A percentile compares a stretch with the other conserved stretches of the same genome.
These are phyloP conservation scores for Aureobasidium sp. DNA, from an alignment of 2,329 filamentous ascomycete species.

Conservation along the genomic window DNA sequence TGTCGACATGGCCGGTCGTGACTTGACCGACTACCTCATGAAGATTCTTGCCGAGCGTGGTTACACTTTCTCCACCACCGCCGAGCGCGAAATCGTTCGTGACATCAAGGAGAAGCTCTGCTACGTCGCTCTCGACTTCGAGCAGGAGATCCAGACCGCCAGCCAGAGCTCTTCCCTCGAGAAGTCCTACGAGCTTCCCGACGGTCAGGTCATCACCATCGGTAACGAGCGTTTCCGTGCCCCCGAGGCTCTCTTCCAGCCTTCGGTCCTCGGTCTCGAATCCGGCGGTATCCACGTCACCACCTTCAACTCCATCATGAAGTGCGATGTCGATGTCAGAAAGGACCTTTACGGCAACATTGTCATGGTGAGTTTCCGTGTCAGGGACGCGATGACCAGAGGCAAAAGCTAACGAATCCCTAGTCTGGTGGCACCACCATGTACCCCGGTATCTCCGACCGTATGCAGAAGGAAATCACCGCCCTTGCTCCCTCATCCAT, in stretches of 20 bases:
- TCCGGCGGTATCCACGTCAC: slow-evolving; percentile 98
- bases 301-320: slow-evolving; percentile 99
- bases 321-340: slow-evolving; percentile 99
- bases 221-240: slow-evolving; percentile 99
- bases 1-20: slow-evolving; percentile 99
- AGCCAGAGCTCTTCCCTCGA: slow-evolving; percentile 97
- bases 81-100: slow-evolving; percentile 99
- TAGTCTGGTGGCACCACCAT: slow-evolving; percentile 99
- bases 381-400: slow-evolving; percentile 10
- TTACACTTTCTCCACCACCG: slow-evolving; percentile 99
- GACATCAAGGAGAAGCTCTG: slow-evolving; percentile 99
- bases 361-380: slow-evolving; percentile 76
- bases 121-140: slow-evolving; percentile 99
- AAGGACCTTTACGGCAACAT: slow-evolving; percentile 99
- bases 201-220: slow-evolving; percentile 99
- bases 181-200: slow-evolving; percentile 99
- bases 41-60: slow-evolving; percentile 99
- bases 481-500: slow-evolving; percentile 98
- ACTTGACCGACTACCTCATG: slow-evolving; percentile 99
- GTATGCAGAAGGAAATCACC: slow-evolving; percentile 99
- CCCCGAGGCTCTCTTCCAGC: slow-evolving; percentile 99
- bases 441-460: slow-evolving; percentile 99
- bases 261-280: slow-evolving; percentile 95
- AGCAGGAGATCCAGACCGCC: slow-evolving; percentile 99
- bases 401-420: slow-evolving; percentile 29